Evolutionary conservation across 768 basidiomycete species (phyloP).

Genomic region (Lentinula sp.): DNA sequence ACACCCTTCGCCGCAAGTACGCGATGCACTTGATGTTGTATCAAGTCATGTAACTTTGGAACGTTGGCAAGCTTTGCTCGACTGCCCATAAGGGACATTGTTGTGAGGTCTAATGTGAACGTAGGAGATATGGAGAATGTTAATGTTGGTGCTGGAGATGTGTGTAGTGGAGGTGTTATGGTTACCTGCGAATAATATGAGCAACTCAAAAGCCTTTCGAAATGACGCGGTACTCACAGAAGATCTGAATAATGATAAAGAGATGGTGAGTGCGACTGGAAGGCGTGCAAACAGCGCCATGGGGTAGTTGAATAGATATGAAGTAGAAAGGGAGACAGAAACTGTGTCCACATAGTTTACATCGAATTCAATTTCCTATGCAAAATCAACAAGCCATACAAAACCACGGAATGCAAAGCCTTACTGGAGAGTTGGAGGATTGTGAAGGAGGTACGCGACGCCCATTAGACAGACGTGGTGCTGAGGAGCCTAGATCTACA

Average conservation of each 20-base stretch:
- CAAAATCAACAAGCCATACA: not conserved
- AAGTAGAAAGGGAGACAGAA: conserved; percentile 79
- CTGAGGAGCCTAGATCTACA: conserved; percentile 75
- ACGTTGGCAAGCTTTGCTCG: conserved; percentile 97
- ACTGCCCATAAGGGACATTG: conserved; percentile 89
- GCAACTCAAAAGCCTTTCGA: not conserved
- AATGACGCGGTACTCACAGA: conserved; percentile 33
- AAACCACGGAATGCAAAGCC: conserved; percentile 8
- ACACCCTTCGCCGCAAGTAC: conserved; percentile 52
- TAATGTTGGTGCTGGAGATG: conserved; percentile 51
- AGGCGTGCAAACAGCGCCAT: conserved; percentile 77
- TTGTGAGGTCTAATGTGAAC: conserved; percentile 81
- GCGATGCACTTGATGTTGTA: conserved; percentile 75
- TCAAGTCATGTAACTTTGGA: conserved; percentile 93
- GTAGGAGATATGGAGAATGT: conserved; percentile 75
- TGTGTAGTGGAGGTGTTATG: conserved; percentile 52
- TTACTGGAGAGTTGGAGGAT: conserved; percentile 22
- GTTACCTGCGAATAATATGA: conserved; percentile 38
- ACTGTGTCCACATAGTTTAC: conserved; percentile 79
- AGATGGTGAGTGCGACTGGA: conserved; percentile 76
- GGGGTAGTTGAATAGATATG: conserved; percentile 80
- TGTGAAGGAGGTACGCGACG: conserved; percentile 34
- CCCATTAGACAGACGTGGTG: conserved; percentile 73
- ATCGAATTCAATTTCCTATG: conserved; percentile 76
- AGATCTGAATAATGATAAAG: conserved; percentile 68